A percentile compares a stretch with the other conserved stretches of the same genome.
phyloP scores from a whole-genome alignment of 495 filamentous ascomycete species.

The Diplogelasinospora grovesii region DNA sequence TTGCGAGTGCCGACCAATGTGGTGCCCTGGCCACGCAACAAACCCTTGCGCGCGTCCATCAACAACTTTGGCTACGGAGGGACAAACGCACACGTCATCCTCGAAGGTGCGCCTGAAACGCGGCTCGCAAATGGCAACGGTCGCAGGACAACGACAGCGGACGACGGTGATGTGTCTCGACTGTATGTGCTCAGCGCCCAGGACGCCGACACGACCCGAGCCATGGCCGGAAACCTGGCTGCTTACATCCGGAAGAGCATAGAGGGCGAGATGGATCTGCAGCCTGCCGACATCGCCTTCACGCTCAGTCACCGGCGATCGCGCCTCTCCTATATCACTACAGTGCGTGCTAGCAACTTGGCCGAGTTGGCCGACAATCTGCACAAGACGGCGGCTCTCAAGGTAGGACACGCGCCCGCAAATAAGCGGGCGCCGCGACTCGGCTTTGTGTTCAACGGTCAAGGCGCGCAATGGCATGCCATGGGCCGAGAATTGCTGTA shows the following conservation, averaged over 20 bases:
- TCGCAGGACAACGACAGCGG: background rate
- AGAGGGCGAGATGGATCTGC: background rate
- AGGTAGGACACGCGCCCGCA: constrained; percentile 2
- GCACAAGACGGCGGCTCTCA: constrained; percentile 3
- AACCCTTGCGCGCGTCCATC: constrained; percentile 24
- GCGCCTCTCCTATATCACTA: constrained; percentile 4
- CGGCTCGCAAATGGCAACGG: constrained; percentile 1
- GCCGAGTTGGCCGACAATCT: constrained; percentile 8
- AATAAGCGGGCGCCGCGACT: constrained; percentile 6
- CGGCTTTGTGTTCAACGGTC: constrained; percentile 35
- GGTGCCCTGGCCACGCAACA: constrained; percentile 5
- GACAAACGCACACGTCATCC: constrained; percentile 40
- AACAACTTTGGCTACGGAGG: constrained; percentile 47
- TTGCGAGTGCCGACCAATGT: constrained; percentile 9
- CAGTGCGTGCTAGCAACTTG: constrained; percentile 5
- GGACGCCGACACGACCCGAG: constrained; percentile 4
- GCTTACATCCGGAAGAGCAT: constrained; percentile 2
- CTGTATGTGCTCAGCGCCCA: constrained; percentile 13
- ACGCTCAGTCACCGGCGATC: constrained; percentile 14
- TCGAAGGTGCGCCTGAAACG: constrained; percentile 20
- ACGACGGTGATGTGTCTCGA: background rate
- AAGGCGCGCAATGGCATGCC: constrained; percentile 39
- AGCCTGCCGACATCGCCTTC: constrained; percentile 7
- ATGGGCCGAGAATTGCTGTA: constrained; percentile 43
- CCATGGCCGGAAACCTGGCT: constrained; percentile 6